Evolutionary conservation across 176 grass and related monocot genomes (phyloP).

Genomic region (Ampelocalamus luodianensis): DNA sequence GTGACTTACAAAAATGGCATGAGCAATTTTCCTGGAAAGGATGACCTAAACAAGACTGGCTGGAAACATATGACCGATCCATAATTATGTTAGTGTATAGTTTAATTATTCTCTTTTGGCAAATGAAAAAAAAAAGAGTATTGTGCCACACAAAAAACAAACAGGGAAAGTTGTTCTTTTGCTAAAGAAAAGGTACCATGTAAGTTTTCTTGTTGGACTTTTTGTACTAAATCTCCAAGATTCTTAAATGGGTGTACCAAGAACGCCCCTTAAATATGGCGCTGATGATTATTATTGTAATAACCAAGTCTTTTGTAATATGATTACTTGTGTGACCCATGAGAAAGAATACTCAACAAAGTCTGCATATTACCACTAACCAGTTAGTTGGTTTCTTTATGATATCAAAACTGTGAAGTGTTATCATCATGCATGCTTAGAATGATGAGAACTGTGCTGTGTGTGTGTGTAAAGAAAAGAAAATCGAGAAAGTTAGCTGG

Average conservation of each 20-base stretch:
- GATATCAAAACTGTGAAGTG: conserved; percentile 14
- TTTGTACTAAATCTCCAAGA: conserved; percentile 15
- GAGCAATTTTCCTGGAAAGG: not conserved
- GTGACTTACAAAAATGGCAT: not conserved
- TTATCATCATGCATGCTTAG: conserved; percentile 3
- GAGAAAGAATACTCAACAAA: conserved; percentile 27
- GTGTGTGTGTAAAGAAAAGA: not conserved
- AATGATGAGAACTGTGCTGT: not conserved
- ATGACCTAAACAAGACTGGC: conserved; percentile 20
- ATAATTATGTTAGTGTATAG: not conserved
- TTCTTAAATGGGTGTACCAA: conserved; percentile 16
- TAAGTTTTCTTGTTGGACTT: conserved; percentile 25
- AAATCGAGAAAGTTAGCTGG: not conserved
- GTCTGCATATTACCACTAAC: conserved; percentile 38
- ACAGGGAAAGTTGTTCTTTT: conserved; percentile 12
- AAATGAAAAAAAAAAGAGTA: not conserved
- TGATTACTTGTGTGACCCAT: conserved; percentile 39
- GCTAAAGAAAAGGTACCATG: conserved; percentile 14
- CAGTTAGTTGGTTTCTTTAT: conserved; percentile 43
- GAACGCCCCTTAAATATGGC: conserved; percentile 17
- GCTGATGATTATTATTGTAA: not conserved
- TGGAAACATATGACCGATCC: not conserved
- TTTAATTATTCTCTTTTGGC: not conserved
- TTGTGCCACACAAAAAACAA: not conserved
- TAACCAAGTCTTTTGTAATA: conserved; percentile 31